Base-by-base conservation (phyloP, 768 basidiomycete species). In the Atractiella rhizophila region DNA sequence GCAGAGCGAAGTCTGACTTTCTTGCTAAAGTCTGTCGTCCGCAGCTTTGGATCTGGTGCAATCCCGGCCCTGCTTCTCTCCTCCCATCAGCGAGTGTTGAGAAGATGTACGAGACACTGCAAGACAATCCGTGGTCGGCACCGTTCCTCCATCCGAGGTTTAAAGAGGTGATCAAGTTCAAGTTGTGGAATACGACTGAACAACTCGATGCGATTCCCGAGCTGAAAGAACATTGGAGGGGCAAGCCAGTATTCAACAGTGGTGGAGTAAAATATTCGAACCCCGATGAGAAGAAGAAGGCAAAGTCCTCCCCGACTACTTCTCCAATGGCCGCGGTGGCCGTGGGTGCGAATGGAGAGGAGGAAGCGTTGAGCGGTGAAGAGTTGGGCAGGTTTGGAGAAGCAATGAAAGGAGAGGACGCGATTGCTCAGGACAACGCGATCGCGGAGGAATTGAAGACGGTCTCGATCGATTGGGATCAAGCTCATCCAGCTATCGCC, bases 1-100 rank as follows among this genome's bases (percentile, higher is more conserved):
- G 28, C 47, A 21, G 38, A 44, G 13, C 42, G 39, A 61, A 57
- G n/a, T 38, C 47, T 45, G 9, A 48, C 56, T 26, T 31, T 12
- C 44, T 35, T 11, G 65, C 55, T 16, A 52, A 55, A 2, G 65
- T 73, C 23, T 96, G 88, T 58, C 68, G 82, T 26, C 80, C 88
- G 1, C 71, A 85, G 52, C 79, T 94, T 55, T 91, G 81, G 83
- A 59, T 94, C 37, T 96, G 88, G 88, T 85, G 94, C 56, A 91
- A 86, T 55, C 85, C 86, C 9, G 85, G 83, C n/a, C 82, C 83
- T 3, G 85, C 85, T 12, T 81, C 82, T 33, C 68, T 82, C 1
- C 80, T 81, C 0, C 83, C 85, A 52, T 75, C 78, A 12, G 67
- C 67, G 31, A 85, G 82, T 3, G 58, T 70, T 40, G 63, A 62